Evolutionary conservation across 1,284 basidiomycete genomes (phyloP), one percentile per base, ranked within the genome.

Genomic region (Ceratobasidium sp.): DNA sequence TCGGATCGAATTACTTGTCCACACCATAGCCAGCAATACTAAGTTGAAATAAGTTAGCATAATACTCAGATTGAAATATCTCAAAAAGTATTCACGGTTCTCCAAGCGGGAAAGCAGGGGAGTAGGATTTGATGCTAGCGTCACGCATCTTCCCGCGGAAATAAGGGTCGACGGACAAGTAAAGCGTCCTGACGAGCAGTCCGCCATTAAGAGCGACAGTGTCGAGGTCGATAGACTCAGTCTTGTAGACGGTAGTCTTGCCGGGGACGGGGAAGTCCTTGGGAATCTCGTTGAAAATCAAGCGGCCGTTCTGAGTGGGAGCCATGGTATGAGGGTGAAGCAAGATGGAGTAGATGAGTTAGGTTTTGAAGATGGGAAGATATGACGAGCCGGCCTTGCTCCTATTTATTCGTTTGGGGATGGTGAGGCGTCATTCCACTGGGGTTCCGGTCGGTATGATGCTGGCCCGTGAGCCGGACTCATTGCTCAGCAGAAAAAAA

Each of bases 141-240:
- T 74, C 71, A 24, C 76, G 79, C 87, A 88, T 86, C 27, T 80
- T 77, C n/a, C 81, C 83, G 44, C 85, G 80, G 80, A 87, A 77
- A 79, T 88, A 88, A 0, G 88, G 88, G 77, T 89, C 88, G 33
- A 88, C 81, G 17, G 83, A 85, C 4, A 88, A 77, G 0, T 83
- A 83, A 19, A 88, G 81, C 0, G 83, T 82, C 80, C 89, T 88
- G 66, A 87, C 77, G 24, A 90, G 81, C 76, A 87, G 81, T 0
- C 88, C 88, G 22, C 88, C 89, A 69, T 88, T 81, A 11, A 89
- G 81, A 5, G 84, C 79, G 1, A 84, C 85, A 19, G 77, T 85
- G 4, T 88, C 86, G 33, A 87, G 77, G 77, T 90, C 89, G 76
- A 91, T 87, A 0, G 81, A 83, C 59, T 84, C 77, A 2, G 80